Evolutionary conservation across 805 yeast species (phyloP).

Genomic region (Candida verbasci): DNA sequence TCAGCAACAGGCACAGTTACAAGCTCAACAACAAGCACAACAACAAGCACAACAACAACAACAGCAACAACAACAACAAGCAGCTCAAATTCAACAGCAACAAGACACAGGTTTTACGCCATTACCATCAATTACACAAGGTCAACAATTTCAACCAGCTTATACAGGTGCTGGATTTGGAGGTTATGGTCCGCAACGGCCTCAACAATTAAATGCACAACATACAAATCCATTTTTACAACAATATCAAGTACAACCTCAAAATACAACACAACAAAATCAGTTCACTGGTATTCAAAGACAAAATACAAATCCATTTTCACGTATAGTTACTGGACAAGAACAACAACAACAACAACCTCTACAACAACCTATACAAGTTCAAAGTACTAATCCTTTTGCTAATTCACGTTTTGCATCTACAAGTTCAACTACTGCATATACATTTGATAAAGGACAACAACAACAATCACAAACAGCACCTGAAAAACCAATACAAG

Average conservation of each 20-base stretch:
- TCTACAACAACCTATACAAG: constrained; percentile 12
- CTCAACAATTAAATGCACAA: constrained; percentile 13
- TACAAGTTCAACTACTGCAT: constrained; percentile 27
- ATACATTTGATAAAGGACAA: constrained; percentile 16
- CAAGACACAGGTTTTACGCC: constrained; percentile 13
- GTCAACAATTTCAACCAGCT: constrained; percentile 12
- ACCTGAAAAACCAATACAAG: constrained; percentile 14
- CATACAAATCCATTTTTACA: constrained; percentile 20
- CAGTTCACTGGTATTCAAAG: constrained; percentile 17
- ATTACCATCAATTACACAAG: constrained; percentile 10
- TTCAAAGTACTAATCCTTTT: constrained; percentile 41
- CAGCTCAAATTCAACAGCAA: constrained; percentile 20
- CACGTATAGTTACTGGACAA: constrained; percentile 13
- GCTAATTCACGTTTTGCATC: constrained; percentile 33
- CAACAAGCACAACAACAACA: constrained; percentile 13
- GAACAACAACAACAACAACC: too few species aligned
- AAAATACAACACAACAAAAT: constrained; percentile 9
- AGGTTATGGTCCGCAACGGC: constrained; percentile 37
- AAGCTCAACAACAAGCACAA: constrained; percentile 9
- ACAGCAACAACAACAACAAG: constrained; percentile 19
- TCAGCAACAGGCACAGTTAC: constrained; percentile 11
- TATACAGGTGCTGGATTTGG: constrained; percentile 62
- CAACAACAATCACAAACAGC: too few species aligned
- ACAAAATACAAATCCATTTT: constrained; percentile 35
- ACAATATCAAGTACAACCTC: constrained; percentile 5